phyloP scores from a whole-genome alignment of 352 stramenopile species.

The Globisporangium carolinianum region DNA sequence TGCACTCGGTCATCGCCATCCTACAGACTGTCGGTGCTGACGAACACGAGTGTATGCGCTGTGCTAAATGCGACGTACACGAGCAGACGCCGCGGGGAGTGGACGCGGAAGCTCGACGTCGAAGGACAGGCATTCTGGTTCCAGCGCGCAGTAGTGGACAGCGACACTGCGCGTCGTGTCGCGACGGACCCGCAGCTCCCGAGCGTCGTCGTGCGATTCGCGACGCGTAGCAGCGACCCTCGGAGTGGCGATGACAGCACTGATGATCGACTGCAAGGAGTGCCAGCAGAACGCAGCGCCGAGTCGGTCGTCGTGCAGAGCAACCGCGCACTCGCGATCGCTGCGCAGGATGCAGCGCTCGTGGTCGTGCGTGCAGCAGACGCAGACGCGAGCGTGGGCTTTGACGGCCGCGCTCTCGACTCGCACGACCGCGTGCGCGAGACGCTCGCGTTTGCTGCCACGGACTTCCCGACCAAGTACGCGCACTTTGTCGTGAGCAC shows the following conservation, averaged over 20 bases:
- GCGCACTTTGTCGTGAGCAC: constrained; percentile 71
- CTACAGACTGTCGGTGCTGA: no score
- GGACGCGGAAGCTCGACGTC: constrained; percentile 5
- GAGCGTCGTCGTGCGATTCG: constrained; percentile 3
- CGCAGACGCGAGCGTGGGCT: not conserved
- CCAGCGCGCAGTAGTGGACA: not conserved
- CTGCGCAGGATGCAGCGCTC: not conserved
- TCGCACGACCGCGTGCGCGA: constrained; percentile 29
- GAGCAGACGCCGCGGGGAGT: constrained; percentile 3
- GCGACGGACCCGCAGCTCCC: not conserved
- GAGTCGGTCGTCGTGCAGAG: constrained; percentile 2
- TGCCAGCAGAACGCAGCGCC: not conserved
- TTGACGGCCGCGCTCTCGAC: constrained; percentile 14
- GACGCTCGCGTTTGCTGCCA: constrained; percentile 23
- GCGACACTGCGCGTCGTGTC: not conserved
- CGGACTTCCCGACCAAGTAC: constrained; percentile 67
- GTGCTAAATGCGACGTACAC: no score
- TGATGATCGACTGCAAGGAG: not conserved
- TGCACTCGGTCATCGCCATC: no score
- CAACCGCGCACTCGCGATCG: not conserved
- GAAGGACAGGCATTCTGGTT: not conserved
- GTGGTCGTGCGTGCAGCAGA: not conserved
- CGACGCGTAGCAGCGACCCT: not conserved
- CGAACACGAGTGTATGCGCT: no score
- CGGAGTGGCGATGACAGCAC: not conserved